Conservation (phyloP, 1,139 yeast genomes). For the Geotrichum klebahnii region DNA sequence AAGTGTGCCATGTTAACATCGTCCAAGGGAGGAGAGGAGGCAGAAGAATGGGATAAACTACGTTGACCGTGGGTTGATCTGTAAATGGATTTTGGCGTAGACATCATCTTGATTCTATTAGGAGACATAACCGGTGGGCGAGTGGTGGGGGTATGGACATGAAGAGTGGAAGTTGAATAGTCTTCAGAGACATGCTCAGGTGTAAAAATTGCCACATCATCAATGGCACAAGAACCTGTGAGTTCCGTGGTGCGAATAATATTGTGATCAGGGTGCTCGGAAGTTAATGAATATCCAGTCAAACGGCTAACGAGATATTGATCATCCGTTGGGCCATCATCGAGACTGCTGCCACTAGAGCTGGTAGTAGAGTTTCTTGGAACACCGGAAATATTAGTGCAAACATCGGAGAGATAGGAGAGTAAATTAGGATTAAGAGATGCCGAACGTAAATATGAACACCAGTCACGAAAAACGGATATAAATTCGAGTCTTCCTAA, state of each 20-base stretch:
- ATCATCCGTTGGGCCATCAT: neutral
- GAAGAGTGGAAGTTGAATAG: neutral
- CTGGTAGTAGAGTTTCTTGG: neutral
- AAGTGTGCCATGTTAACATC: neutral
- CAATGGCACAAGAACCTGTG: too few relatives aligned
- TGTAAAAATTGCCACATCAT: conserved; percentile 4
- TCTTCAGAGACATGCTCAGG: conserved; percentile 1
- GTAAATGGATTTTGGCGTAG: neutral
- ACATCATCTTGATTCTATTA: neutral
- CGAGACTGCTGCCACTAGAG: conserved; percentile 1
- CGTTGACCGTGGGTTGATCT: neutral
- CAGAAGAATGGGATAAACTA: neutral
- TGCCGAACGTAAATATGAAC: conserved; percentile 4
- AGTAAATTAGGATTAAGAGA: neutral
- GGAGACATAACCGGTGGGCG: conserved; percentile 1
- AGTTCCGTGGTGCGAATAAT: neutral
- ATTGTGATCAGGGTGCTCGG: neutral
- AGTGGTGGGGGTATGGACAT: neutral
- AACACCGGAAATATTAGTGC: neutral
- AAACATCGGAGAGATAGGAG: neutral
- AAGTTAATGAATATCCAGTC: too few relatives aligned
- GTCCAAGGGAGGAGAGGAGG: neutral
- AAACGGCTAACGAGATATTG: neutral
- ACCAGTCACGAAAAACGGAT: conserved; percentile 13
- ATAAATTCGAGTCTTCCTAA: conserved; percentile 9